Evolutionary conservation across 306 rosid species (phyloP).

Genomic region (Cyamopsis tetragonoloba): DNA sequence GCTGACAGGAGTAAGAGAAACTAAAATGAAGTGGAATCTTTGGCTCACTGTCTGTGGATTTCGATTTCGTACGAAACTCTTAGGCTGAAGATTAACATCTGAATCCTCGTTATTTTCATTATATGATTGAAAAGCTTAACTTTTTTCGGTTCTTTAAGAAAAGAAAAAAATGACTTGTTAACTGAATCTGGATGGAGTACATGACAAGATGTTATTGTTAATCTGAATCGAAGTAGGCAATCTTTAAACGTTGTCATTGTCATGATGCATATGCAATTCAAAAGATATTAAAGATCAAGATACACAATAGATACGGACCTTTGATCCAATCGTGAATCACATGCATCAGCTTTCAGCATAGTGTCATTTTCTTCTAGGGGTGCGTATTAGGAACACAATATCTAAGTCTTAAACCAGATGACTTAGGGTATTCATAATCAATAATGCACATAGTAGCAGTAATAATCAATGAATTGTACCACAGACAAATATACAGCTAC

Average conservation of each 20-base stretch:
- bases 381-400: conserved; percentile 12
- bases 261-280: background rate
- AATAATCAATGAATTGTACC: background rate
- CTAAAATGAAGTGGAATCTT: conserved; percentile 55
- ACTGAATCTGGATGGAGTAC: conserved; percentile 51
- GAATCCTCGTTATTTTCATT: no score
- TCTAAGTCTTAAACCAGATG: conserved; percentile 10
- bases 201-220: conserved; percentile 35
- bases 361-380: conserved; percentile 19
- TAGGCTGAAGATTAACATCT: no score
- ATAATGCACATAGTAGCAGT: conserved; percentile 12
- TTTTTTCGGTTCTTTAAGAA: conserved; percentile 18
- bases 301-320: conserved; percentile 10
- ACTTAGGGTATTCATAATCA: conserved; percentile 14
- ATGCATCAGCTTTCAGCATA: conserved; percentile 20
- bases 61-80: no score
- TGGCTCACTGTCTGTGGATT: conserved; percentile 37
- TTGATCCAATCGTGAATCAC: conserved; percentile 36
- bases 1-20: conserved; percentile 34
- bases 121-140: conserved; percentile 19
- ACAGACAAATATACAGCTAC: background rate
- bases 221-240: conserved; percentile 22
- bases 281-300: conserved; percentile 21
- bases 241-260: conserved; percentile 10
- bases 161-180: background rate